Evolutionary conservation across 2,329 filamentous ascomycete genomes (phyloP), one percentile per base, ranked within the genome.

Genomic region (Phaeosphaeria sp.): DNA sequence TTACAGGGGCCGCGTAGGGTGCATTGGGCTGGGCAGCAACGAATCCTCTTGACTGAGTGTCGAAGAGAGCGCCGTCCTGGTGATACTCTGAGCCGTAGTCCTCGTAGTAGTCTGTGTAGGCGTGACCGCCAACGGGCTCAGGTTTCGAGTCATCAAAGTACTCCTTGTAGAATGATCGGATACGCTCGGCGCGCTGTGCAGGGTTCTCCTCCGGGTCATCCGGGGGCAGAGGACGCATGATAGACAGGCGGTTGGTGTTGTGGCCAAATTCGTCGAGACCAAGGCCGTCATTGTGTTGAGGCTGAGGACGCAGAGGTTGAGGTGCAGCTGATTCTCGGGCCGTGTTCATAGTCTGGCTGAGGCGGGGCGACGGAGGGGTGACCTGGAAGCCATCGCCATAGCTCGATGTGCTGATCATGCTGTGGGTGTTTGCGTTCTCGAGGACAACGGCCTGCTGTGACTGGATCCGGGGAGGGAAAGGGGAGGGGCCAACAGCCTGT

Each of bases 161-260:
- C 75, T 99, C 95, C 81, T 97, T 97, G 83, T 99, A 99, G 82
- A 99, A 99, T 3, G 95, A 99, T 76, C 95, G 87, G 66, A 99
- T 99, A 57, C 95, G 89, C 82, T 97, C 98, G 63, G 95, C 95
- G 70, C 95, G 88, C 72, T 94, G 89, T 77, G 98, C 95, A 0
- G 95, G 93, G 74, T 97, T 94, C 73, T 98, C 95, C 2, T 89
- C 87, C 44, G 91, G 87, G 63, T 96, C 91, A 71, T 93, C 89
- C 36, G 93, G 92, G 5, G 95, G 95, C 61, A 99, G 84, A 21
- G 95, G 95, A 17, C 95, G 90, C 77, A 96, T 72, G 49, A 88
- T 83, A 2, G 84, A 87, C 53, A 87, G 72, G 56, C 85, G 79
- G 59, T 81, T 82, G 47, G 78, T 78, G 67, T 82, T 73, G 49